A percentile compares a stretch with the other conserved stretches of the same genome.
phyloP scores from a whole-genome alignment of 164 flowering plant species.

The Amborella trichopoda region DNA sequence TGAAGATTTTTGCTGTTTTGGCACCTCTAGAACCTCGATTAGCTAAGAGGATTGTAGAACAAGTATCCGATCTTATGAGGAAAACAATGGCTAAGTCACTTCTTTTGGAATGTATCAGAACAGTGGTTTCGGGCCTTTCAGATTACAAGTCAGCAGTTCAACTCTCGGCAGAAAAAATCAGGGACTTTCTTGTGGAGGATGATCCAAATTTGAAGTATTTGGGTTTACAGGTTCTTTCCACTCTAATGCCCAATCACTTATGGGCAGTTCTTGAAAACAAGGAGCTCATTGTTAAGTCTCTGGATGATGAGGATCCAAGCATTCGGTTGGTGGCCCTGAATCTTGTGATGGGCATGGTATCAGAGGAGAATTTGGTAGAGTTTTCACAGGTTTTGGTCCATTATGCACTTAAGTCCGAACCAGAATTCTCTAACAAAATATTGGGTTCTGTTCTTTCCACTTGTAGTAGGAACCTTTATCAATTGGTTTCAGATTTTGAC shows the following conservation, averaged over 20 bases:
- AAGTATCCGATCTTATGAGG: conserved; percentile 66
- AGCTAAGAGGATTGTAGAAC: conserved; percentile 68
- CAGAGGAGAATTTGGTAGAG: conserved; percentile 61
- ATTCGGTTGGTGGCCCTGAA: conserved; percentile 56
- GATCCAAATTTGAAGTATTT: conserved; percentile 88
- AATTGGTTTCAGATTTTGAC: conserved; percentile 71
- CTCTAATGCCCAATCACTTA: conserved; percentile 39
- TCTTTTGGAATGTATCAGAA: conserved; percentile 77
- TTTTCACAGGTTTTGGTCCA: conserved; percentile 56
- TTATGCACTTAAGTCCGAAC: conserved; percentile 82
- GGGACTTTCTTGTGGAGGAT: conserved; percentile 60
- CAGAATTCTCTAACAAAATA: conserved; percentile 82
- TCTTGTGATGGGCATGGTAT: conserved; percentile 76
- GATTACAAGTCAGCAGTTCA: conserved; percentile 61
- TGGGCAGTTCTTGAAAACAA: conserved; percentile 90
- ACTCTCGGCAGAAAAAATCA: conserved; percentile 51
- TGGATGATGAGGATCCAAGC: conserved; percentile 74
- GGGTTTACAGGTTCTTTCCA: conserved; percentile 66
- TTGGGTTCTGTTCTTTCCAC: conserved; percentile 53
- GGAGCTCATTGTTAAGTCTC: conserved; percentile 65
- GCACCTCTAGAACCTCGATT: conserved; percentile 70
- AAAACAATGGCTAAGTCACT: conserved; percentile 71
- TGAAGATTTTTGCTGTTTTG: conserved; percentile 69
- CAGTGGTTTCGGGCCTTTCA: conserved; percentile 51
- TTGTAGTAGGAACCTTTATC: conserved; percentile 59